A percentile compares a stretch with the other conserved stretches of the same genome.
These are phyloP conservation scores for Kodamaea nitidulidarum DNA, from an alignment of 805 yeast species.

Conservation along the genomic window DNA sequence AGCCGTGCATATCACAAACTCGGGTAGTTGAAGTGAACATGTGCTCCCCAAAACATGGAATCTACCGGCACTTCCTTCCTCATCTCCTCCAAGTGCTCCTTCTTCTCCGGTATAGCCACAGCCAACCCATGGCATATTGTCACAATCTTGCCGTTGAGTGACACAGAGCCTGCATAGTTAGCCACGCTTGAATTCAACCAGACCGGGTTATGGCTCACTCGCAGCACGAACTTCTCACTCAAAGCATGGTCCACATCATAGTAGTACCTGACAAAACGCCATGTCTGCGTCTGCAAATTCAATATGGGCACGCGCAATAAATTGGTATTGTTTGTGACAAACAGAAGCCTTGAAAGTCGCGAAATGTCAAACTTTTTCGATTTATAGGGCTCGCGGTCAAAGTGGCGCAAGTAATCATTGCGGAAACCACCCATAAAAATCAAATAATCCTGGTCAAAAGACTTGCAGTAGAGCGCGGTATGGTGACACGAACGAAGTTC, in stretches of 20 bases:
- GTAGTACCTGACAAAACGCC: slow-evolving; percentile 36
- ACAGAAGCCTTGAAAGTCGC: slow-evolving; percentile 26
- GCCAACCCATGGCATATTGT: slow-evolving; percentile 37
- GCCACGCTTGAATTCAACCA: slow-evolving; percentile 28
- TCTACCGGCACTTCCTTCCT: slow-evolving; percentile 16
- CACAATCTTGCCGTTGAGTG: slow-evolving; percentile 32
- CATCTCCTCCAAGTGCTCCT: slow-evolving; percentile 21
- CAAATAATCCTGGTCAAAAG: slow-evolving; percentile 31
- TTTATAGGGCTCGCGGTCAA: slow-evolving; percentile 9
- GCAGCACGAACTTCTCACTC: slow-evolving; percentile 18
- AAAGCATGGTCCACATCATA: slow-evolving; percentile 27
- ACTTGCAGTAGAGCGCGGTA: slow-evolving; percentile 29
- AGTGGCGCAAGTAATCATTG: slow-evolving; percentile 33
- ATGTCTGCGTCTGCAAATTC: slow-evolving; percentile 37
- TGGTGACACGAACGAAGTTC: slow-evolving; percentile 43
- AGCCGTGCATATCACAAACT: slow-evolving; percentile 26
- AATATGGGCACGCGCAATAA: slow-evolving; percentile 32
- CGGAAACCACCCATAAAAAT: slow-evolving; percentile 39
- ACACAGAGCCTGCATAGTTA: slow-evolving; percentile 29
- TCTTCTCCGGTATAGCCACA: slow-evolving; percentile 29
- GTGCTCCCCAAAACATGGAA: slow-evolving; percentile 32
- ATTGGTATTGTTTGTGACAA: slow-evolving; percentile 25
- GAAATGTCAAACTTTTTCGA: slow-evolving; percentile 34
- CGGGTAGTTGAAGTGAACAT: slow-evolving; percentile 35
- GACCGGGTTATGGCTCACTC: slow-evolving; percentile 15